Base-by-base conservation (phyloP, 192 early-diverging fungal genomes). In the Rhizophagus sp. region DNA sequence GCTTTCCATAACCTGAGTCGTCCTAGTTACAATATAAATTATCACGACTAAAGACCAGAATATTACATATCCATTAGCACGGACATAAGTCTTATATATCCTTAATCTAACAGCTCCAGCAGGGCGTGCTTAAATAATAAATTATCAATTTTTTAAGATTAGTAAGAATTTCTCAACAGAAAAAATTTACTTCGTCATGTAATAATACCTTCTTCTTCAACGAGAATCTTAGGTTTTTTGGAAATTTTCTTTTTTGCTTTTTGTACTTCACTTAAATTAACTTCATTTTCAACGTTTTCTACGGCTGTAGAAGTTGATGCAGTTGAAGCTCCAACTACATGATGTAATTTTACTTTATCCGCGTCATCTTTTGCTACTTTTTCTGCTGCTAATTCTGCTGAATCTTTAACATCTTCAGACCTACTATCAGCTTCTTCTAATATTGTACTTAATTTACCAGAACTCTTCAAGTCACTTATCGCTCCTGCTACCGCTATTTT, bases 41-140 rank as follows among this genome's bases (percentile, higher is more conserved):
- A 86, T 81, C 2, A 84, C 68, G 30, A 92, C 39, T 24, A 88
- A 34, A 49, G 90, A 76, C 94, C 94, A 95, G 84, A 89, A 90
- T 68, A 84, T 73, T 71, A 79, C 82, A 13, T 89, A 80, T 30
- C 94, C 94, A 64, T 92, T 91, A 49, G 91, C 92, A 17, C 84
- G 75, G 75, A 93, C 84, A 82, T 98, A 99, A 12, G 88, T 86
- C 30, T 91, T 81, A 89, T 96, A 99, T 22, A 99, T 93, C 11
- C 82, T 71, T 10, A 83, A 88, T 47, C 87, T 83, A 72, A 99
- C 97, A 67, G 89, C 87, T 0, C 98, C 98, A 13, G 89, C 87
- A 12, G 92, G 93, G 70, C 92, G 88, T 82, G 95, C 94, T 84
- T 11, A 12, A 47, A 2, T 10, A 44, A 44, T 44, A 73, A 73